A percentile compares a stretch with the other conserved stretches of the same genome.
These are phyloP conservation scores for Anacardium occidentale DNA, from an alignment of 345 rosid species.

Conservation along the genomic window DNA sequence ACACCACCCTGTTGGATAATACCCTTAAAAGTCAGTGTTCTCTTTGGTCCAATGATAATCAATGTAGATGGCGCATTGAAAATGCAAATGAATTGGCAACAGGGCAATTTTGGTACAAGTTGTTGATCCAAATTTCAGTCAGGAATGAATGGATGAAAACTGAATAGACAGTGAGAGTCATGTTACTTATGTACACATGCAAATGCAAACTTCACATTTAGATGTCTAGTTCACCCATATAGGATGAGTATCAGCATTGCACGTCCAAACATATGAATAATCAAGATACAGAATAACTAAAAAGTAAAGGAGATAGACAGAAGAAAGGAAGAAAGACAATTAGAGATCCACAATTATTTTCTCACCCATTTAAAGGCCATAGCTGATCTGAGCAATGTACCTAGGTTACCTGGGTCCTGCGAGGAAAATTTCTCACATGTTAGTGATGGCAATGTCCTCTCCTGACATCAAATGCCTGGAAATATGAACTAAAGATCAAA, in stretches of 20 bases:
- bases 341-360: slow-evolving; percentile 3
- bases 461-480: slow-evolving; percentile 20
- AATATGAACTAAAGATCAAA: slow-evolving; percentile 10
- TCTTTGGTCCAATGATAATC: background rate
- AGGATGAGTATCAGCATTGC: background rate
- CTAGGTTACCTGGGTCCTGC: slow-evolving; percentile 97
- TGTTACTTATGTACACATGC: background rate
- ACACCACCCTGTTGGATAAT: slow-evolving; percentile 60
- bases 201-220: background rate
- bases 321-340: background rate
- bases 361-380: slow-evolving; percentile 91
- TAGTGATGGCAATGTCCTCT: slow-evolving; percentile 16
- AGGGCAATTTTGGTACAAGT: background rate
- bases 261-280: background rate
- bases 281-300: background rate
- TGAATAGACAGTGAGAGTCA: background rate
- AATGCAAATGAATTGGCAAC: background rate
- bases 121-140: background rate
- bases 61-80: background rate
- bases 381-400: slow-evolving; percentile 84
- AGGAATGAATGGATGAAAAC: background rate
- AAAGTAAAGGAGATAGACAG: background rate
- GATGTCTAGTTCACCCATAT: background rate
- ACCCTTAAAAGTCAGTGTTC: background rate
- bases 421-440: slow-evolving; percentile 27